Evolutionary conservation across 2,329 filamentous ascomycete genomes (phyloP).

Genomic region (Penicillium decumbens): DNA sequence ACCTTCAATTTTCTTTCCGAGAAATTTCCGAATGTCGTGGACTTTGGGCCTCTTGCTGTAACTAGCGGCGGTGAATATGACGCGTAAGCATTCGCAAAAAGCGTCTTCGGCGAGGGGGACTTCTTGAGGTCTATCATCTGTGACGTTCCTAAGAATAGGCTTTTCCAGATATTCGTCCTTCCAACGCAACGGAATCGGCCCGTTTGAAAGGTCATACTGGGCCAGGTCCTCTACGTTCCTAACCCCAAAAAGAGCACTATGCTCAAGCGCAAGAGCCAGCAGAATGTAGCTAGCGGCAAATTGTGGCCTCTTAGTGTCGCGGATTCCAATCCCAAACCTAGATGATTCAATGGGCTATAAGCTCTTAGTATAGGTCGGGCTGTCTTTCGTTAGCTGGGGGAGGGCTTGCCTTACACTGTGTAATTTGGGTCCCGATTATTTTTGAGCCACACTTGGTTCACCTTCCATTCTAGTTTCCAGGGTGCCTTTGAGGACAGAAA

Average conservation of each 20-base stretch:
- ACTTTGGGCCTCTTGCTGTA: conserved; percentile 10
- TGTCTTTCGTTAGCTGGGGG: neutral
- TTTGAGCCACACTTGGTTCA: conserved; percentile 15
- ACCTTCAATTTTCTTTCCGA: conserved; percentile 2
- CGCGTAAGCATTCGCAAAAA: conserved; percentile 10
- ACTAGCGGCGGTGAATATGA: conserved; percentile 1
- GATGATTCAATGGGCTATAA: neutral
- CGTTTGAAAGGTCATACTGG: conserved; percentile 10
- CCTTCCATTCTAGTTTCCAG: conserved; percentile 15
- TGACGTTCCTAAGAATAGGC: conserved; percentile 16
- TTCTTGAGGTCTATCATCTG: conserved; percentile 11
- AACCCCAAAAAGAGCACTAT: conserved; percentile 16
- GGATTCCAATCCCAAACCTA: conserved; percentile 15
- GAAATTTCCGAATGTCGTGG: conserved; percentile 9
- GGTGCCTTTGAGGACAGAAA: conserved; percentile 14
- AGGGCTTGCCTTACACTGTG: conserved; percentile 7
- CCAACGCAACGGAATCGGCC: conserved; percentile 12
- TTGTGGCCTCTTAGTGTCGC: conserved; percentile 14
- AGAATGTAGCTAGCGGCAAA: conserved; percentile 16
- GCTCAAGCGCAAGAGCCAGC: conserved; percentile 10
- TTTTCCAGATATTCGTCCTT: conserved; percentile 17
- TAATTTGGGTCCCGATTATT: conserved; percentile 16
- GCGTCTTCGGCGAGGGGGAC: conserved; percentile 10
- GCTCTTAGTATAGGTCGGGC: too few species aligned
- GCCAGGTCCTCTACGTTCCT: conserved; percentile 11